Base-by-base conservation (phyloP, 176 grass and related monocot genomes). In the Otatea glauca region DNA sequence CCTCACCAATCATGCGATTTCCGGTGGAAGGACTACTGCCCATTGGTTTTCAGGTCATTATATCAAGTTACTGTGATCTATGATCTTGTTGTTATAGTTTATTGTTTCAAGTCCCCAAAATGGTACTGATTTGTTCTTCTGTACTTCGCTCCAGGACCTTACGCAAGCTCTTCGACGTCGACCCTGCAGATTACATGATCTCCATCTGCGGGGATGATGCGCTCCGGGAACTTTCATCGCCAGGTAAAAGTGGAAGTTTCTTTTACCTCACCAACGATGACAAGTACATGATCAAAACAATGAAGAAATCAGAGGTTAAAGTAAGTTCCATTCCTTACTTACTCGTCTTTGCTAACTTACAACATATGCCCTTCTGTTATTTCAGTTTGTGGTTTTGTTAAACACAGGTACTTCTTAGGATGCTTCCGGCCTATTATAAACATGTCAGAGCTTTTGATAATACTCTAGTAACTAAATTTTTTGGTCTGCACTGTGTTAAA, bases 1-100 rank as follows among this genome's bases (percentile, higher is more conserved):
- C 91, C 94, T 5, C 94, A 97, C 61, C 91, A 93, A 32, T 97
- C 89, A 16, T 88, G 87, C 43, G 94, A 97, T 45, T 97, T 97
- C 47, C 87, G 84, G 71, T 97, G 91, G 94, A 97, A 97, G 78
- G 91, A 97, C 69, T 97, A 97, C 87, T 97, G 94, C 61, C 94
- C 92, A 10, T 62, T 92, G 60, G 94, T 97, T 75, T 97, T 97
- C 91, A 94, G 91, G 94, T 97, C 25, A 17, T 68, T 21, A 38
- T 32, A 47, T 21, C 20, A 56, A 18, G 62, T 5, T 53, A 6
- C 35, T 63, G 37, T 63, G 45, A 43, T 43, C 15, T 72, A 8
- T 8, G 41, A 42, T 42, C 41, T 37, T 75, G 32, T 20, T 38
- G 6, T 56, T 38, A 56, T 50, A 7, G 10, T 2, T 49, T 35